Conservation (phyloP, 2,329 filamentous ascomycete species). For the Fulvia fulva region DNA sequence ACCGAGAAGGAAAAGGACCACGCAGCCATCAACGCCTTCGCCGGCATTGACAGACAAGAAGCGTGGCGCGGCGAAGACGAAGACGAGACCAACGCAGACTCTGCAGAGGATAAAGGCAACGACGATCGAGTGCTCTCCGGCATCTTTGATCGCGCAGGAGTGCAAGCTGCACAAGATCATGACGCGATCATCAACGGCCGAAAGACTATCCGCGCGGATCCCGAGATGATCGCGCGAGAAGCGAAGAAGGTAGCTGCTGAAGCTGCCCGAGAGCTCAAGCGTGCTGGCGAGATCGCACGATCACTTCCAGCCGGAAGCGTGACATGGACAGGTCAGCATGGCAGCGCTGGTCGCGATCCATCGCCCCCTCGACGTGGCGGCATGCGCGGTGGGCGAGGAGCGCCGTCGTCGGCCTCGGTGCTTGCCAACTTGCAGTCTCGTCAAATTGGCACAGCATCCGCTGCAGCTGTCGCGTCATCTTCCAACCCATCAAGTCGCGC, state of each 20-base stretch:
- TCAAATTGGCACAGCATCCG: slow-evolving; percentile 32
- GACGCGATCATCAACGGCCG: slow-evolving; percentile 81
- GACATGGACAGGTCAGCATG: slow-evolving; percentile 88
- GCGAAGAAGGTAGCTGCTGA: slow-evolving; percentile 73
- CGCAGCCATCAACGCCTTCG: slow-evolving; percentile 31
- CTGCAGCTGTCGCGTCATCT: slow-evolving; percentile 29
- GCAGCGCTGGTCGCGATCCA: slow-evolving; percentile 68
- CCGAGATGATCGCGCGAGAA: slow-evolving; percentile 73
- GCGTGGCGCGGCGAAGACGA: slow-evolving; percentile 36
- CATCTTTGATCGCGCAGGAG: slow-evolving; percentile 79
- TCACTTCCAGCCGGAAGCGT: slow-evolving; percentile 75
- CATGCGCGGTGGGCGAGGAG: slow-evolving; percentile 30
- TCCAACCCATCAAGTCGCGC: slow-evolving; percentile 25
- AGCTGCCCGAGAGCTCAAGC: slow-evolving; percentile 71
- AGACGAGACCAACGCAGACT: slow-evolving; percentile 18
- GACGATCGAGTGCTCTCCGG: slow-evolving; percentile 81
- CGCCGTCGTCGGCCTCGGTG: slow-evolving; percentile 39
- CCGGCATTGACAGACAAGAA: slow-evolving; percentile 44
- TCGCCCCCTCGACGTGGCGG: slow-evolving; percentile 47
- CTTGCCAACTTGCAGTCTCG: slow-evolving; percentile 42
- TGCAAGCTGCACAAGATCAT: slow-evolving; percentile 90
- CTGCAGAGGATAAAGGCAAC: slow-evolving; percentile 28
- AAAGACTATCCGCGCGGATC: slow-evolving; percentile 64
- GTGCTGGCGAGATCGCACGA: slow-evolving; percentile 67
- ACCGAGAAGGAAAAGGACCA: slow-evolving; percentile 16